A percentile compares a stretch with the other conserved stretches of the same genome.
Evolutionary conservation across 169 alveolate species (phyloP).

Genomic region (Theileria orientalis): DNA sequence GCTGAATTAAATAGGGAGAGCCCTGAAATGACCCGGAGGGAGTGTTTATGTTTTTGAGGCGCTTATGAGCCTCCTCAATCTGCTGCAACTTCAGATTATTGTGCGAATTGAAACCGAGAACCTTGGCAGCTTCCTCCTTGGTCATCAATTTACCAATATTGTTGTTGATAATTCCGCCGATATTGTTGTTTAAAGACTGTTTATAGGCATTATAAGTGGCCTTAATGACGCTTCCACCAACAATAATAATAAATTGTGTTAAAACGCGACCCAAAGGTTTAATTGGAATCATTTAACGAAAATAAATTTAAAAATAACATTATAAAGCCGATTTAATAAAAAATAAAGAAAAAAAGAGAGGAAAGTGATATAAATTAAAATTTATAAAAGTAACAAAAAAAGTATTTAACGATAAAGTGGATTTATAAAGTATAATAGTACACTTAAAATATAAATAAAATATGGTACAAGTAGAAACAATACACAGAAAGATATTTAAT

Average conservation of each 20-base stretch:
- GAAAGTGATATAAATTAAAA: no score
- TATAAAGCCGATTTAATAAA: constrained; percentile 1
- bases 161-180: constrained; percentile 14
- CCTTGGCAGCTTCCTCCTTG: constrained; percentile 65
- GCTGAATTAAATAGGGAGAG: constrained; percentile 60
- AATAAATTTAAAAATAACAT: no score
- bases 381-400: no score
- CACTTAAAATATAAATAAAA: no score
- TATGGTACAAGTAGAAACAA: no score
- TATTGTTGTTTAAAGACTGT: constrained; percentile 30
- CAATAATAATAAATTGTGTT: constrained; percentile 59
- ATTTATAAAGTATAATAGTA: no score
- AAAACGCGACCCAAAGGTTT: constrained; percentile 61
- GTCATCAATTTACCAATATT: constrained; percentile 32
- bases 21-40: constrained; percentile 54
- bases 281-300: constrained; percentile 53
- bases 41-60: constrained; percentile 40
- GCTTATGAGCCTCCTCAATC: constrained; percentile 46
- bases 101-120: constrained; percentile 41
- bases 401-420: no score
- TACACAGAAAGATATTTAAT: no score
- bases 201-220: constrained; percentile 50
- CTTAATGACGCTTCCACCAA: constrained; percentile 61
- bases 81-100: constrained; percentile 9
- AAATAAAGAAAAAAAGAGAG: not conserved